Evolutionary conservation across 805 yeast genomes (phyloP), one percentile per base, ranked within the genome.

Genomic region (Saccharomyces jurei): DNA sequence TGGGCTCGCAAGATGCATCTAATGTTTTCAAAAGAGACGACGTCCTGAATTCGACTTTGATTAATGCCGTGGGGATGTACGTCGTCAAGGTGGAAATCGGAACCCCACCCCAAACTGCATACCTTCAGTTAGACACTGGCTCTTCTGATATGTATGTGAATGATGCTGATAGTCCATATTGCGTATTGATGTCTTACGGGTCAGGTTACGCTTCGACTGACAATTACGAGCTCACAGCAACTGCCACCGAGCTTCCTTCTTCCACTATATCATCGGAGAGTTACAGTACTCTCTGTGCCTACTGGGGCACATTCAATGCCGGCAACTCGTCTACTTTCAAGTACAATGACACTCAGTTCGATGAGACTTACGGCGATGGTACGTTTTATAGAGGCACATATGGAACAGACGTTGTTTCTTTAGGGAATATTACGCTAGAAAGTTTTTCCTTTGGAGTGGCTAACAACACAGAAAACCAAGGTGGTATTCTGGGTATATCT

Each of bases 381-480:
- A 68, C 77, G 4, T 73, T 64, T 50, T 82, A 81, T 4, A 51
- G 63, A 13, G 76, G 76, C 26, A 57, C 58, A 1, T 72, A 74
- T 74, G 74, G 74, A 44, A 69, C 74, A 49, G 96, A 89, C 62
- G 72, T 74, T 44, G 76, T 89, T 4, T 55, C 60, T 1, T 64
- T 89, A 57, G 83, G 81, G 47, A 80, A 78, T 48, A 63, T 74
- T 11, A 69, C 76, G 1, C 51, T 88, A n/a, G 61, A 72, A 0
- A 69, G 73, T 54, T 71, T 85, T 28, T 80, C 88, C 6, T 78
- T 89, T 67, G 96, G 94, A 1, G 81, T 89, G 28, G 92, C 87
- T 4, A 81, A 81, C 64, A 68, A 70, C 41, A 80, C 87, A 1
- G 80, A 81, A 56, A 81, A 90, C 3, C 67, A 80, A 11, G 54